These are phyloP conservation scores for Termitomyces sp. DNA, from an alignment of 768 basidiomycete species.

Conservation along the genomic window DNA sequence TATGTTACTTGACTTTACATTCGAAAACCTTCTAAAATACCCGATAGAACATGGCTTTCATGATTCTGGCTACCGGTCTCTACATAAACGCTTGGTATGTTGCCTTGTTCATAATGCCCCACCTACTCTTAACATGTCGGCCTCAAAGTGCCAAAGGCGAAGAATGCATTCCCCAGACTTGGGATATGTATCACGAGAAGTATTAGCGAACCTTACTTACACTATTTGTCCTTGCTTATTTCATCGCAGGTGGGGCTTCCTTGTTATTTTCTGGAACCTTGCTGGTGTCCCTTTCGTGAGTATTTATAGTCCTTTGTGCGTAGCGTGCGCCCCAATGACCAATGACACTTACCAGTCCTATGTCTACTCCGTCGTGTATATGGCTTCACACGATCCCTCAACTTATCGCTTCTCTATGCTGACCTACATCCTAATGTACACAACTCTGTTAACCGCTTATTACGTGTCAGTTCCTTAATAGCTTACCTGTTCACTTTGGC, in stretches of 20 bases:
- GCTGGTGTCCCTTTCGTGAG: conserved; percentile 89
- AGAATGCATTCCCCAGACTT: conserved; percentile 93
- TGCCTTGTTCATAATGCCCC: background rate
- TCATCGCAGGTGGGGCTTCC: conserved; percentile 73
- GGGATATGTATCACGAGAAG: conserved; percentile 99
- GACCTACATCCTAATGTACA: conserved; percentile 66
- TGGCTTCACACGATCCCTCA: conserved; percentile 89
- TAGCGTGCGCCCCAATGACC: background rate
- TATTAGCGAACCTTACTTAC: conserved; percentile 22
- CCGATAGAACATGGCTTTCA: conserved; percentile 83
- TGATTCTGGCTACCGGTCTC: conserved; percentile 93
- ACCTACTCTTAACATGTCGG: conserved; percentile 4
- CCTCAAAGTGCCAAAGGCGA: conserved; percentile 75
- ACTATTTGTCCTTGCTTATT: background rate
- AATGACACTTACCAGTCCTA: conserved; percentile 58
- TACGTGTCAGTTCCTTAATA: conserved; percentile 54
- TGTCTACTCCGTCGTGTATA: conserved; percentile 95
- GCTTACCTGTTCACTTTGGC: background rate
- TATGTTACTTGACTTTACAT: conserved; percentile 29
- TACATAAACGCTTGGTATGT: conserved; percentile 91
- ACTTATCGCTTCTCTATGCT: conserved; percentile 82
- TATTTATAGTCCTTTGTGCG: background rate
- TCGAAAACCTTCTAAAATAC: background rate
- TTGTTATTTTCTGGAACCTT: conserved; percentile 98
- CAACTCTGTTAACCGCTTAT: conserved; percentile 77